These are phyloP conservation scores for Phytophthora sp. DNA, from an alignment of 352 stramenopile genomes.

Conservation along the genomic window DNA sequence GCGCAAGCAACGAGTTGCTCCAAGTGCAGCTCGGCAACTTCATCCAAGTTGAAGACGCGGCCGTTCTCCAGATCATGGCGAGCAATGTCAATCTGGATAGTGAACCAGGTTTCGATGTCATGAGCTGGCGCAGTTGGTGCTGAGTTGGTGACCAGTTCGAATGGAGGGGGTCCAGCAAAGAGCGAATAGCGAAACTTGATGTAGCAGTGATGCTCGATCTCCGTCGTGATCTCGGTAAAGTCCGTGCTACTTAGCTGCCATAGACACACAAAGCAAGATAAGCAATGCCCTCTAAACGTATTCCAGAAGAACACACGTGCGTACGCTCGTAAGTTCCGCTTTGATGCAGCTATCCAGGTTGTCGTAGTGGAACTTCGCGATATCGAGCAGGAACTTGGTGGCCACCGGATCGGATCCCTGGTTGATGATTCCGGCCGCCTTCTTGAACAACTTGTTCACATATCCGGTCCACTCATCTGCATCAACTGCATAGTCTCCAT, in stretches of 20 bases:
- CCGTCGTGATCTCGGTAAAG: constrained; percentile 19
- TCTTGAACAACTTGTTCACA: constrained; percentile 23
- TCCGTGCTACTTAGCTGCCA: constrained; percentile 11
- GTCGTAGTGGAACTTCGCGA: constrained; percentile 43
- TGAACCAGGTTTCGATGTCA: constrained; percentile 41
- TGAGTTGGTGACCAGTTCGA: constrained; percentile 43
- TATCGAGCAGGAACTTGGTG: constrained; percentile 21
- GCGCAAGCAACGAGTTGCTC: constrained; percentile 34
- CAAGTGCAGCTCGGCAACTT: constrained; percentile 16
- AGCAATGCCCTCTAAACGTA: too few species aligned
- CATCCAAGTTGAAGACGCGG: constrained; percentile 17
- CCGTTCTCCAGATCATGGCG: constrained; percentile 20
- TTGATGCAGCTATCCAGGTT: constrained; percentile 37
- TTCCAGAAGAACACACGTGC: too few species aligned
- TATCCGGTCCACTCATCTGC: constrained; percentile 31
- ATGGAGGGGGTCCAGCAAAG: constrained; percentile 41
- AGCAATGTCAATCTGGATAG: constrained; percentile 24
- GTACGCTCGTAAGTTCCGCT: constrained; percentile 8
- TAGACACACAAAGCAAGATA: neutral
- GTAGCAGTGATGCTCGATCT: constrained; percentile 44
- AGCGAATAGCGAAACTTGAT: constrained; percentile 62
- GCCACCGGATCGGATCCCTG: constrained; percentile 18
- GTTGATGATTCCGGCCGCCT: constrained; percentile 16
- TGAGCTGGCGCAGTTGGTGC: constrained; percentile 9
- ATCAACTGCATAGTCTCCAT: constrained; percentile 23